These are phyloP conservation scores for Thelephora terrestris DNA, from an alignment of 1,284 basidiomycete genomes.

Conservation along the genomic window DNA sequence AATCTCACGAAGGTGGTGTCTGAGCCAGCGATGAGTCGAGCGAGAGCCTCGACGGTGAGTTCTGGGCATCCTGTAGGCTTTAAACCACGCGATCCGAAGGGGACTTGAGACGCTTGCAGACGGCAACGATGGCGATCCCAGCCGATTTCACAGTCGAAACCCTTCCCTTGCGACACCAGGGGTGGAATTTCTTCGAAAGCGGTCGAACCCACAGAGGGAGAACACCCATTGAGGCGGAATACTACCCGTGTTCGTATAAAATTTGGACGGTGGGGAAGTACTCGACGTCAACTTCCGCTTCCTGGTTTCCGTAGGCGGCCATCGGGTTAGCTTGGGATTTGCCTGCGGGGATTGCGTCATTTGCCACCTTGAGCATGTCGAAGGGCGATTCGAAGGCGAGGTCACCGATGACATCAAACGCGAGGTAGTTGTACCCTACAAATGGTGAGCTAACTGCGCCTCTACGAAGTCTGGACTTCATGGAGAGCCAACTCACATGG, in stretches of 20 bases:
- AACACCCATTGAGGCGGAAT: constrained; percentile 75
- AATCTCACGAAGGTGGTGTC: constrained; percentile 75
- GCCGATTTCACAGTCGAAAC: constrained; percentile 66
- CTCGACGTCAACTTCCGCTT: constrained; percentile 33
- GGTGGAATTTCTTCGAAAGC: constrained; percentile 43
- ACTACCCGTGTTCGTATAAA: constrained; percentile 86
- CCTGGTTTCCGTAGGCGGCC: constrained; percentile 41
- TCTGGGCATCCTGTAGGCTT: constrained; percentile 72
- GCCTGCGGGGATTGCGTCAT: constrained; percentile 55
- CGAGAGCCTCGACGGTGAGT: constrained; percentile 68
- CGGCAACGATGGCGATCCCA: constrained; percentile 72
- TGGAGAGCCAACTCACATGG: constrained; percentile 39
- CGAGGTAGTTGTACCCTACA: constrained; percentile 63
- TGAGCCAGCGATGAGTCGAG: constrained; percentile 18
- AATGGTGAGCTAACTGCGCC: not conserved
- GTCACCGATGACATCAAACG: constrained; percentile 82
- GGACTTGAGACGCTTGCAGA: constrained; percentile 59
- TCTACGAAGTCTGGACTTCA: not conserved
- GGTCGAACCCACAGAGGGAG: constrained; percentile 69
- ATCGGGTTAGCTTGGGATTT: constrained; percentile 37
- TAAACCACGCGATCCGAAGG: constrained; percentile 61
- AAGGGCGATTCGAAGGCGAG: constrained; percentile 83
- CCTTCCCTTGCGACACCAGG: constrained; percentile 70
- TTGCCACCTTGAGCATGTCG: constrained; percentile 75
- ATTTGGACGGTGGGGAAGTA: constrained; percentile 79